Evolutionary conservation across 495 filamentous ascomycete species (phyloP), one percentile per base, ranked within the genome.

Genomic region (Aspergillus sparsus): DNA sequence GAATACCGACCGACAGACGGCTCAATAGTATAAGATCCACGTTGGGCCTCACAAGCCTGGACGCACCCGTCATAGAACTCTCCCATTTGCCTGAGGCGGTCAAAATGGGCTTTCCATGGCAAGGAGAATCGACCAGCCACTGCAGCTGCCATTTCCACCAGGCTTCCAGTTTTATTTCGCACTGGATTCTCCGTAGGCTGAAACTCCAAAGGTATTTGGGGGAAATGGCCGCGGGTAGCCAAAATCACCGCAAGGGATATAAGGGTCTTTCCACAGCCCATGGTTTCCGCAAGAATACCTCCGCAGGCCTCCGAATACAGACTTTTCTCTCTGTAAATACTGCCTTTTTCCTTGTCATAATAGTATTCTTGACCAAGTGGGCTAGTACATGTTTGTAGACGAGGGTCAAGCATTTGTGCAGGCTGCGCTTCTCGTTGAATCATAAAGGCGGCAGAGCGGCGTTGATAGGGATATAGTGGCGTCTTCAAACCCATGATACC

Each of bases 181-280:
- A 76, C 66, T 0, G 68, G 75, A 31, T 70, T 71, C n/a, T 72
- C 67, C 37, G 70, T 71, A 18, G 77, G 64, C 39, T 82, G 81
- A 63, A 87, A 84, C 54, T 87, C 74, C 2, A 83, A 78, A 3
- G 92, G 91, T 7, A 88, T 82, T 7, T 74, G 73, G 3, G 91
- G 82, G 7, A 86, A 80, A 57, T 93, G 82, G 35, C 86, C 80
- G 62, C 82, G 85, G 0, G 91, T 96, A 10, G 90, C 86, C n/a
- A 95, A 77, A 41, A 97, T 90, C 2, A 93, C 74, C 33, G 92
- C 82, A 15, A 98, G 76, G 57, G 89, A 91, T 9, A 98, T 95
- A 32, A 97, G 71, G 0, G 93, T 97, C 75, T 98, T 98, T 0
- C 93, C 93, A 6, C 85, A 80, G 42, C 84, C 84, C 86, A 90